A percentile compares a stretch with the other conserved stretches of the same genome.
Evolutionary conservation across 306 rosid species (phyloP).

Genomic region (Corylus americana): DNA sequence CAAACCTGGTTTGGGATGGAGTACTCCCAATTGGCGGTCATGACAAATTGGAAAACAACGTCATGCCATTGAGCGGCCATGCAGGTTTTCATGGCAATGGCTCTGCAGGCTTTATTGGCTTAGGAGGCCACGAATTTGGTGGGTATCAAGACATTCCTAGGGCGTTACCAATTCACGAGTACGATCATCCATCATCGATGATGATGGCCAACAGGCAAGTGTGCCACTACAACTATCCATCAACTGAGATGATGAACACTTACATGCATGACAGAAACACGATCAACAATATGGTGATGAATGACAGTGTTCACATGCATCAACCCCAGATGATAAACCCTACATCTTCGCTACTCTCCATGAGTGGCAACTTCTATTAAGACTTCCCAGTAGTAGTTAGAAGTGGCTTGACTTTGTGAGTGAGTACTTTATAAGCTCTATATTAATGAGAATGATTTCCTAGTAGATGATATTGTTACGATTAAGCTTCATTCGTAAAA

Average conservation of each 20-base stretch:
- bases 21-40: background rate
- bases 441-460: background rate
- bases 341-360: background rate
- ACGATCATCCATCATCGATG: slow-evolving; percentile 19
- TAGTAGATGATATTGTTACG: background rate
- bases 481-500: background rate
- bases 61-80: slow-evolving; percentile 9
- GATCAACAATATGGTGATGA: slow-evolving; percentile 5
- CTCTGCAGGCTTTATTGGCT: slow-evolving; percentile 1
- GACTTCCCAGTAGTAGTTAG: background rate
- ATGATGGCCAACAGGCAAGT: slow-evolving; percentile 14
- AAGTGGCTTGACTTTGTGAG: background rate
- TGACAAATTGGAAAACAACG: slow-evolving; percentile 18
- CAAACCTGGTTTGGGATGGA: background rate
- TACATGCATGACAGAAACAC: slow-evolving; percentile 2
- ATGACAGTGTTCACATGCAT: background rate
- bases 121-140: slow-evolving; percentile 29
- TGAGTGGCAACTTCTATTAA: background rate
- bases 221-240: slow-evolving; percentile 13
- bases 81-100: slow-evolving; percentile 21
- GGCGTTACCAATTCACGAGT: slow-evolving; percentile 9
- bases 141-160: slow-evolving; percentile 5
- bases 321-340: background rate
- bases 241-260: slow-evolving; percentile 13
- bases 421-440: background rate